Conservation (phyloP, 2,329 filamentous ascomycete species). For the Graphilbum sp. region DNA sequence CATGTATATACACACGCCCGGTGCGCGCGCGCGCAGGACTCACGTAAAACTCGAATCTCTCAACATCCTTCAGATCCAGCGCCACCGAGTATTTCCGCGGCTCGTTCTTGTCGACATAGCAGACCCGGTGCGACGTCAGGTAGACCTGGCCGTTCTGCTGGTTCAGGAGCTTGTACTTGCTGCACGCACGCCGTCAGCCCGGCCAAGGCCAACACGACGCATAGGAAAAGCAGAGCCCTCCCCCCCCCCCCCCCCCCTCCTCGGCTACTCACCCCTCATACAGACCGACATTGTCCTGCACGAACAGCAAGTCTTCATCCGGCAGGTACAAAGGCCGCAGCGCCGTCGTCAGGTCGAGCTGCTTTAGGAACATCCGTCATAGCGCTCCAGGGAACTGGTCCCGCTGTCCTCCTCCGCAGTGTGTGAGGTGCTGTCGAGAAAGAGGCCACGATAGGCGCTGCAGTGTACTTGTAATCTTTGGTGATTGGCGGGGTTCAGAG, state of each 20-base stretch:
- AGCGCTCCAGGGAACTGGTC: slow-evolving; percentile 17
- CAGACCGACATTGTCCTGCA: slow-evolving; percentile 91
- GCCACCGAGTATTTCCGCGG: slow-evolving; percentile 73
- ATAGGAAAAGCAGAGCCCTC: not conserved
- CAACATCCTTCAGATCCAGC: slow-evolving; percentile 78
- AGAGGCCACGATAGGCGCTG: not conserved
- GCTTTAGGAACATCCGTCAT: slow-evolving; percentile 93
- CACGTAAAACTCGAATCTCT: slow-evolving; percentile 80
- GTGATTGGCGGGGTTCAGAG: too few relatives aligned
- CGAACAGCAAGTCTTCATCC: slow-evolving; percentile 89
- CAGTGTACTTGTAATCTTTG: too few relatives aligned
- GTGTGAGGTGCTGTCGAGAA: not conserved
- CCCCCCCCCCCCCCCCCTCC: too few relatives aligned
- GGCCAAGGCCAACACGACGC: too few relatives aligned
- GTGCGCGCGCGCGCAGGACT: slow-evolving; percentile 8
- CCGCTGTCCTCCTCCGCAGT: slow-evolving; percentile 3
- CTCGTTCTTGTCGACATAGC: slow-evolving; percentile 82
- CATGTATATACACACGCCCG: too few relatives aligned
- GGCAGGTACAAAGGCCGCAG: slow-evolving; percentile 81
- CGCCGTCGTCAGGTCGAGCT: slow-evolving; percentile 89
- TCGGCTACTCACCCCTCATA: slow-evolving; percentile 73
- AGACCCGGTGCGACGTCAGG: slow-evolving; percentile 84
- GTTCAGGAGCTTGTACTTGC: slow-evolving; percentile 86
- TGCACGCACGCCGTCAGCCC: too few relatives aligned
- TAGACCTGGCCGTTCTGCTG: slow-evolving; percentile 96